A percentile compares a stretch with the other conserved stretches of the same genome.
Conservation (phyloP, 2,329 filamentous ascomycete genomes). For the Paracoccidioides lutzii region DNA sequence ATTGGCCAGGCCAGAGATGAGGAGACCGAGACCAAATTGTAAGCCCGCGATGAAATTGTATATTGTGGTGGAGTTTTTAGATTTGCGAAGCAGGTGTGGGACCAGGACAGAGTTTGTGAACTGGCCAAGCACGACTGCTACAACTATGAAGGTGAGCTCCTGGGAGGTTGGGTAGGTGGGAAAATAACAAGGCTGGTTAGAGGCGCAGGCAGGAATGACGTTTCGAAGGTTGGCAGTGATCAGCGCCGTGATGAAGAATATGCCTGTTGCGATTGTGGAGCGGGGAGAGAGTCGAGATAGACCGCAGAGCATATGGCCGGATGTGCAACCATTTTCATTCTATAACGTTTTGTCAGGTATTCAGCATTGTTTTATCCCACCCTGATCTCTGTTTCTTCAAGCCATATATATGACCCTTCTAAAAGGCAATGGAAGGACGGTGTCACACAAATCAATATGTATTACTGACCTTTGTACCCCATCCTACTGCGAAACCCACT, state of each 20-base stretch:
- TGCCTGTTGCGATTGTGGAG: conserved; percentile 35
- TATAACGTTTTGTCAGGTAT: conserved; percentile 11
- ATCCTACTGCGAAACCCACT: conserved; percentile 36
- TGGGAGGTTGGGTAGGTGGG: conserved; percentile 30
- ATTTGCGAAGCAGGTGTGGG: conserved; percentile 18
- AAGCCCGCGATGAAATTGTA: conserved; percentile 37
- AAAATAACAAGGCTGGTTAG: conserved; percentile 33
- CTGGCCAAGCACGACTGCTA: conserved; percentile 18
- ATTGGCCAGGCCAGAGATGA: conserved; percentile 40
- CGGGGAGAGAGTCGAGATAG: conserved; percentile 38
- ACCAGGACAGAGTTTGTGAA: conserved; percentile 24
- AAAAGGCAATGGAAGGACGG: too few relatives aligned
- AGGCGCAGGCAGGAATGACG: conserved; percentile 27
- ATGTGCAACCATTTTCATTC: conserved; percentile 40
- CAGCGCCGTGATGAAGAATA: conserved; percentile 34
- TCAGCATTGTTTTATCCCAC: not conserved
- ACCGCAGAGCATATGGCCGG: conserved; percentile 44
- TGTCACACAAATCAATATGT: not conserved
- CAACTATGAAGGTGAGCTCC: conserved; percentile 24
- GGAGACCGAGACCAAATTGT: conserved; percentile 39
- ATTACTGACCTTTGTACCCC: conserved; percentile 39
- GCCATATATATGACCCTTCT: not conserved
- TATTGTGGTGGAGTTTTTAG: conserved; percentile 21
- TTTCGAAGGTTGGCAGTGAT: conserved; percentile 27
- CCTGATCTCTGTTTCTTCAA: not conserved